A percentile compares a stretch with the other conserved stretches of the same genome.
phyloP scores from a whole-genome alignment of 345 rosid species.

The Microthlaspi erraticum region DNA sequence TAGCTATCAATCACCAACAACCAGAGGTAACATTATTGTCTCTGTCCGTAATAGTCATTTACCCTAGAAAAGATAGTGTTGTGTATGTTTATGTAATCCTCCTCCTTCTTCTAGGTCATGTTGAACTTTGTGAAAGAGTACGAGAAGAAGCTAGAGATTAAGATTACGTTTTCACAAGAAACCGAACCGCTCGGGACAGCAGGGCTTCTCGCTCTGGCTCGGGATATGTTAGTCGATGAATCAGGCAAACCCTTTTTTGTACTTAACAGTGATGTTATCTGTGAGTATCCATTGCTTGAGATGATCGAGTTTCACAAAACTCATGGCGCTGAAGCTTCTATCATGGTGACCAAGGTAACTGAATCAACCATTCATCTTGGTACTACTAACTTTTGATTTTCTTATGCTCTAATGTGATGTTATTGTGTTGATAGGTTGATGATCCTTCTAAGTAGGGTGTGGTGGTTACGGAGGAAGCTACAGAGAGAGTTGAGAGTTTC shows the following conservation, averaged over 20 bases:
- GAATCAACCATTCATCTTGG: no score
- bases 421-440: no score
- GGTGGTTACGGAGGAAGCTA: slow-evolving; percentile 78
- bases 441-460: slow-evolving; percentile 95
- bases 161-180: slow-evolving; percentile 87
- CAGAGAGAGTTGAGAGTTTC: slow-evolving; percentile 70
- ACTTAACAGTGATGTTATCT: no score
- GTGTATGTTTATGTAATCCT: neutral
- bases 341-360: slow-evolving; percentile 64
- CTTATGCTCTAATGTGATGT: no score
- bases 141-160: slow-evolving; percentile 80
- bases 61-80: no score
- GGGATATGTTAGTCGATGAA: slow-evolving; percentile 68
- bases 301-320: slow-evolving; percentile 23
- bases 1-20: slow-evolving; percentile 85
- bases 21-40: slow-evolving; percentile 82
- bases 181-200: slow-evolving; percentile 94
- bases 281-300: slow-evolving; percentile 67
- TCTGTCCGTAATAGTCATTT: slow-evolving; percentile 48
- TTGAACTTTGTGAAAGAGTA: slow-evolving; percentile 76
- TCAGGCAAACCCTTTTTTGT: slow-evolving; percentile 83
- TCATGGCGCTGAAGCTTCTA: slow-evolving; percentile 5
- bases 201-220: slow-evolving; percentile 90
- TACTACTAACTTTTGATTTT: no score
- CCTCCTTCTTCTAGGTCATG: slow-evolving; percentile 43